A percentile compares a stretch with the other conserved stretches of the same genome.
These are phyloP conservation scores for Sicyos edulis DNA, from an alignment of 306 rosid genomes.

Conservation along the genomic window DNA sequence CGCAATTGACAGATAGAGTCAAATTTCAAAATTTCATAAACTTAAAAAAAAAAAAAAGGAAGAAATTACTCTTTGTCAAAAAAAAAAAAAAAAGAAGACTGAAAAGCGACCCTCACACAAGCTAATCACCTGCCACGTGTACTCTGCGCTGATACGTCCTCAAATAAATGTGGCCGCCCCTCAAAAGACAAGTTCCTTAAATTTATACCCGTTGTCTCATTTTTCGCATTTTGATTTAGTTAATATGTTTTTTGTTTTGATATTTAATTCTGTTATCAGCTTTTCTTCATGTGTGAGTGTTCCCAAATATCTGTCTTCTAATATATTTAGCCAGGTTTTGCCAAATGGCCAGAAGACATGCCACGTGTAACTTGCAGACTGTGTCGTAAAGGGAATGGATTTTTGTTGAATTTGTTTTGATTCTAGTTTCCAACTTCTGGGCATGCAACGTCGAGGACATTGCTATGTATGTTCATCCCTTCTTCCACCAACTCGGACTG, in stretches of 20 bases:
- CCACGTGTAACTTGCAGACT: too few species aligned
- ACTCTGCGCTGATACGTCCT: not conserved
- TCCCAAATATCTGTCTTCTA: not conserved
- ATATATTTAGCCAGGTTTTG: not conserved
- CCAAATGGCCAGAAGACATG: too few species aligned
- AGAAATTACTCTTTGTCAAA: not conserved
- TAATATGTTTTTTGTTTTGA: not conserved
- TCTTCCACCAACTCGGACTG: too few species aligned
- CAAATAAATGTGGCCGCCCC: not conserved
- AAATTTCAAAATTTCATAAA: too few species aligned
- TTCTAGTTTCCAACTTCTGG: too few species aligned
- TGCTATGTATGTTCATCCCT: too few species aligned
- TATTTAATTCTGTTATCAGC: not conserved
- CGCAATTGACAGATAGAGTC: too few species aligned
- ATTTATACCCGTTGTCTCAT: not conserved
- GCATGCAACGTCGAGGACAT: too few species aligned
- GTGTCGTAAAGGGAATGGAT: too few species aligned
- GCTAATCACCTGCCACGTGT: not conserved
- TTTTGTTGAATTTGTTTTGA: too few species aligned
- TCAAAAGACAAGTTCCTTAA: not conserved
- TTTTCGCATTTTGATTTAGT: conserved; percentile 1
- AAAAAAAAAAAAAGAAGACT: too few species aligned
- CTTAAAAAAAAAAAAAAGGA: too few species aligned
- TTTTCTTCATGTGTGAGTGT: not conserved
- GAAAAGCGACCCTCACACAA: conserved; percentile 11